Evolutionary conservation across 2,329 filamentous ascomycete genomes (phyloP), one percentile per base, ranked within the genome.

Genomic region (Ceratocystis albifundus): DNA sequence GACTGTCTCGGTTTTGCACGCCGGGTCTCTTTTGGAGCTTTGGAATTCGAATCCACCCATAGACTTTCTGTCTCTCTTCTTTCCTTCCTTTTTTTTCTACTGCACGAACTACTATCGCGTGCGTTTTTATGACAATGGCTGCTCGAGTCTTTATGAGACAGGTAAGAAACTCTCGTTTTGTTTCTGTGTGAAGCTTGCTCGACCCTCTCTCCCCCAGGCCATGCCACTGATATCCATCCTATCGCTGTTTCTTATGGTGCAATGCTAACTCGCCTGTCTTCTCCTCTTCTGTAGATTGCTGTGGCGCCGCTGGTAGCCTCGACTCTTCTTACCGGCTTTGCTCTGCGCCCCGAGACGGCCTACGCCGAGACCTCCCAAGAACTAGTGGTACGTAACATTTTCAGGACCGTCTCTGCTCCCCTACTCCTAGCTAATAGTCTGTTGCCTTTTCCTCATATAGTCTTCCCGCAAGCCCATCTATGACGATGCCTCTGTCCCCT

Each of bases 391-490:
- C 62, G 67, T 66, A 64, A 10, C 22, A 62, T 22, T 7, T 17
- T n/a, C 28, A 20, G 25, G 61, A 28, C 20, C 7, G 46, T 44
- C n/a, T 48, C 44, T 25, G 32, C 50, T 32, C 30, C 30, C 44
- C 64, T n/a, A 55, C 32, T 17, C 4, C 20, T 17, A 61, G n/a
- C 44, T 36, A 32, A 30, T 20, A 6, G 3, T 25, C 25, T 50
- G 22, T 36, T 61, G 17, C 32, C 36, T 65, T 17, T 32, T 55
- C 28, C 32, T 41, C 17, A 2, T 20, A 17, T 25, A 61, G 15
- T 36, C 66, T 65, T 45, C 62, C 59, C 68, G 81, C 74, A 89
- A 88, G 75, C 87, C 90, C 70, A 94, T 95, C 77, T 95, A 95
- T 82, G 89, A 93, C 74, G 82, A 87, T 74, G 73, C 76, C 68